phyloP scores from a whole-genome alignment of 2,329 filamentous ascomycete species.

The Rosellinia necatrix region DNA sequence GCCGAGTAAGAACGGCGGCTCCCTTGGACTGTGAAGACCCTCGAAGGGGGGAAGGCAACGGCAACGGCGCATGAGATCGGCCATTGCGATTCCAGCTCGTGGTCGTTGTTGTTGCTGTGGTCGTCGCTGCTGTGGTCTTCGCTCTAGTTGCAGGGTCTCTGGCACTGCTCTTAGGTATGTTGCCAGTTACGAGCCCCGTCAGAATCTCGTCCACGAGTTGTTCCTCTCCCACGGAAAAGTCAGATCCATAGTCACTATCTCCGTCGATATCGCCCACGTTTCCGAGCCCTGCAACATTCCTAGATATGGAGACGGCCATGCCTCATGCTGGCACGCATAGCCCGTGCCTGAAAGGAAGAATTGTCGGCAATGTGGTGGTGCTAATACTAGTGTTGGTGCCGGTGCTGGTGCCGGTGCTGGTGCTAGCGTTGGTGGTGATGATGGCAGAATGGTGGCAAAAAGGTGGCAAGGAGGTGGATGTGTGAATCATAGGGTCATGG shows the following conservation, averaged over 20 bases:
- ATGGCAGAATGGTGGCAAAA: no score
- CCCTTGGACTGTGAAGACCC: neutral
- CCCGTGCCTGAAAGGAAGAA: no score
- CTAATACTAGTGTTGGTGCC: no score
- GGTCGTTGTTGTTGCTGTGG: neutral
- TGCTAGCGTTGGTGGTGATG: no score
- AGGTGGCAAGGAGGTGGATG: no score
- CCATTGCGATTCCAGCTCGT: neutral
- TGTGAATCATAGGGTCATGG: no score
- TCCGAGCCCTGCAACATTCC: neutral
- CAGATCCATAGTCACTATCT: constrained; percentile 42
- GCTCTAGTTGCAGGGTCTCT: neutral
- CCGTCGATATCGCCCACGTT: constrained; percentile 12
- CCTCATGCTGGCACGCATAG: constrained; percentile 1
- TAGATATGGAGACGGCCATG: constrained; percentile 12
- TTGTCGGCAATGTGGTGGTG: no score
- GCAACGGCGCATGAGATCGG: neutral
- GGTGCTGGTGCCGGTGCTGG: no score
- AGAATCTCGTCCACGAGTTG: constrained; percentile 38
- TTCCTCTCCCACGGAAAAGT: constrained; percentile 41
- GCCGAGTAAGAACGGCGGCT: neutral
- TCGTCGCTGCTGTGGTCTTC: neutral
- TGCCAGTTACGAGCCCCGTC: constrained; percentile 20
- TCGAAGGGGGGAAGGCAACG: neutral
- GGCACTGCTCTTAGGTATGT: neutral